Base-by-base conservation (phyloP, 352 stramenopile genomes). In the Globisporangium camurandrum region DNA sequence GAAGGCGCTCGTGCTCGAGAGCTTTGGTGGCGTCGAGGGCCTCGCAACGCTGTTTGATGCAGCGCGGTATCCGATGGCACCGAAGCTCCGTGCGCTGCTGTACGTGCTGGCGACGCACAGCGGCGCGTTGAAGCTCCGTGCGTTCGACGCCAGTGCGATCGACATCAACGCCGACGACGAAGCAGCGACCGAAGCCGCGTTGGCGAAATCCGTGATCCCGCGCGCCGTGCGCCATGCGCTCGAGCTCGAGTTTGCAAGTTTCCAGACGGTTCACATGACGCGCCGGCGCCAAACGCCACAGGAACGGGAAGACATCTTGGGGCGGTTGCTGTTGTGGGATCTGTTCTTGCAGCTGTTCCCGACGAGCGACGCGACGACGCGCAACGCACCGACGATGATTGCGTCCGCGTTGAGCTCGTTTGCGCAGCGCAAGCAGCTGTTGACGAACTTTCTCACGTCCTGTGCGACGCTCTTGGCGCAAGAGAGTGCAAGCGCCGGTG, bases 81-180 rank as follows among this genome's bases (percentile, higher is more conserved):
- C 74, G 16, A 59, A 65, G 11, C 46, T 82, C 37, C 79, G 75
- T 17, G 66, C 75, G 16, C 44, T 88, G 43, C 33, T 90, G 48
- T 90, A 90, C 56, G 69, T 82, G 38, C 31, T 90, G 19, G 64
- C 61, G 14, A 73, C 74, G 19, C 67, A 70, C 56, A 80, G 67
- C 7, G 63, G 62, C 5, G 76, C 66, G 3, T 59, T 90, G 3
- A 66, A 57, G 17, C 49, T 77, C 19, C 56, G 53, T 10, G 46
- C 64, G 28, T 62, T 78, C 23, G 66, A 82, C 34, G 58, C 54
- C 4, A 71, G 46, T 37, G 47, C 66, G 36, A 85, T 90, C 23
- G 75, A 91, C 45, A 64, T 91, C n/a, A 86, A 93, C 37, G 77
- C 69, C 5, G 79, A 90, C 27, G 77, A 93, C 19, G 82, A 93